Evolutionary conservation across 805 yeast genomes (phyloP).

Genomic region (Ogataea methanolica): DNA sequence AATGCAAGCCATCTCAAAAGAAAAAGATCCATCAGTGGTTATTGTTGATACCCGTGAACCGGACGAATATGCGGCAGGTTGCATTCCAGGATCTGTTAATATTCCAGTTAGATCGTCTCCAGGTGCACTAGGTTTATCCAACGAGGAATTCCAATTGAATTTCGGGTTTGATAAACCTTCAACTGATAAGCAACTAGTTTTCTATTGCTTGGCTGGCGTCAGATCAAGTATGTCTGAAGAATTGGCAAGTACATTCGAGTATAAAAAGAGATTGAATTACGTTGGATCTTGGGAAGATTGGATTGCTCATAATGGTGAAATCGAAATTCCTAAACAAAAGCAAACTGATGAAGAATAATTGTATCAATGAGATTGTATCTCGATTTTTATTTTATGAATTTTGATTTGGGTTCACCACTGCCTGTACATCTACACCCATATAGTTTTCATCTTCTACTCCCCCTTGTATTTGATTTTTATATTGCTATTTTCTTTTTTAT

Average conservation of each 20-base stretch:
- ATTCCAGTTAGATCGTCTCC: slow-evolving; percentile 89
- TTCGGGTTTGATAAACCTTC: slow-evolving; percentile 83
- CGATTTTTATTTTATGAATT: not conserved
- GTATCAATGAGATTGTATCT: too few relatives aligned
- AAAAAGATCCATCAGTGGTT: slow-evolving; percentile 30
- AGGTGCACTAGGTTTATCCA: slow-evolving; percentile 78
- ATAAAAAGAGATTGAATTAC: slow-evolving; percentile 78
- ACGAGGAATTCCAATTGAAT: slow-evolving; percentile 73
- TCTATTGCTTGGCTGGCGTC: slow-evolving; percentile 91
- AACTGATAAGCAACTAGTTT: slow-evolving; percentile 66
- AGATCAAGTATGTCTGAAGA: slow-evolving; percentile 90
- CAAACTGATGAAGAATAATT: slow-evolving; percentile 5
- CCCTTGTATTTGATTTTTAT: not conserved
- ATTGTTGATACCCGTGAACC: slow-evolving; percentile 94
- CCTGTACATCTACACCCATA: not conserved
- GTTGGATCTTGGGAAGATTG: slow-evolving; percentile 87
- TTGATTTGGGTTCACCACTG: not conserved
- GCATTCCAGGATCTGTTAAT: slow-evolving; percentile 80
- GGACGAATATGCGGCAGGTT: slow-evolving; percentile 63
- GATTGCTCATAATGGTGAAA: slow-evolving; percentile 42
- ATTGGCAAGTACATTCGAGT: slow-evolving; percentile 86
- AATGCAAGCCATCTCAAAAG: slow-evolving; percentile 32
- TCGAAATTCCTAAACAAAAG: slow-evolving; percentile 13
- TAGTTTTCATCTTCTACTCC: not conserved
- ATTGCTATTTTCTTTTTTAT: not conserved